phyloP scores from a whole-genome alignment of 2,329 filamentous ascomycete species.

The Stagonosporopsis rhizophila region DNA sequence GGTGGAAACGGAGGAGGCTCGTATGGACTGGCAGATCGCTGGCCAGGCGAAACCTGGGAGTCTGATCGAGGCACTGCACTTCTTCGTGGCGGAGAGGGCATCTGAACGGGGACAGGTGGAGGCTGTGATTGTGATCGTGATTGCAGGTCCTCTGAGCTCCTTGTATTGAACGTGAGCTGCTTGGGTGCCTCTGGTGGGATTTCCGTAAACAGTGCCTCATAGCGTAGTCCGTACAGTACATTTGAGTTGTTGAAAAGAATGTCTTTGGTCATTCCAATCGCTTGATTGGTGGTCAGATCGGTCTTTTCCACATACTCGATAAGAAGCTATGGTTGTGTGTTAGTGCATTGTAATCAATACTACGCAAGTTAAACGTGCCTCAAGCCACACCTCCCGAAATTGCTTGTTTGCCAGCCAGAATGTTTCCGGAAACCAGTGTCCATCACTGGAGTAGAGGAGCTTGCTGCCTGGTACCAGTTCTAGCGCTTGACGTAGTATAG shows the following conservation, averaged over 20 bases:
- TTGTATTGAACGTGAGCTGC: conserved; percentile 34
- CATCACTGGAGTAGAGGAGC: conserved; percentile 81
- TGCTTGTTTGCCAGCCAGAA: conserved; percentile 76
- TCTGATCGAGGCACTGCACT: conserved; percentile 1
- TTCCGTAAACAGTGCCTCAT: conserved; percentile 48
- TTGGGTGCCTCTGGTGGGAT: conserved; percentile 23
- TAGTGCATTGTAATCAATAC: neutral
- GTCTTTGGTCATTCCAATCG: conserved; percentile 68
- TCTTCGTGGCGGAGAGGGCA: conserved; percentile 5
- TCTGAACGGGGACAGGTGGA: conserved; percentile 14
- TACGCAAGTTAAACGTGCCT: conserved; percentile 53
- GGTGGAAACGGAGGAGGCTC: conserved; percentile 36
- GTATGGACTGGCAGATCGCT: conserved; percentile 23
- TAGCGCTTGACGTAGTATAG: conserved; percentile 72
- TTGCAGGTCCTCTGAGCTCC: conserved; percentile 19
- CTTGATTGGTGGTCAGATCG: conserved; percentile 67
- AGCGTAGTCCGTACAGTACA: conserved; percentile 70
- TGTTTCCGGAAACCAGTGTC: conserved; percentile 80
- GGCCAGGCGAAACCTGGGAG: neutral
- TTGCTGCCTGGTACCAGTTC: conserved; percentile 79
- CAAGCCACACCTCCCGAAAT: conserved; percentile 73
- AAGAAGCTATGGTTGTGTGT: conserved; percentile 60
- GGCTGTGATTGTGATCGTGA: conserved; percentile 2
- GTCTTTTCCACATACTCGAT: conserved; percentile 70
- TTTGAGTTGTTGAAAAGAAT: conserved; percentile 82